Percentiles rank a stretch among this genome's conserved stretches.
Evolutionary conservation across 1,139 yeast species (phyloP).

Genomic region (Yamadazyma triangularis): DNA sequence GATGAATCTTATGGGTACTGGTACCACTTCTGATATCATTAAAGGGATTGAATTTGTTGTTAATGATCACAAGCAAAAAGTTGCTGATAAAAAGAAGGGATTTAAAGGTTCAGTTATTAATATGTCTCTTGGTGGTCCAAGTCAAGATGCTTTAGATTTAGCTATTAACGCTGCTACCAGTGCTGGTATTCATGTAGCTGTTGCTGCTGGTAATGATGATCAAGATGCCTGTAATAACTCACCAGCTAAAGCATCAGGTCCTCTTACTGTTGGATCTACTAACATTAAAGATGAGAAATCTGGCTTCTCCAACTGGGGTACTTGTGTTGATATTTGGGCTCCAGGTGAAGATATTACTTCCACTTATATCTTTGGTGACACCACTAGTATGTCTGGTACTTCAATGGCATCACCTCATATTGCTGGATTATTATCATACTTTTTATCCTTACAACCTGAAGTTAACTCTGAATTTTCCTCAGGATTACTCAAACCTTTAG

Average conservation of each 20-base stretch:
- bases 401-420: conserved; percentile 99
- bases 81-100: conserved; percentile 53
- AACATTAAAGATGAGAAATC: conserved; percentile 74
- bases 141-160: conserved; percentile 66
- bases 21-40: conserved; percentile 75
- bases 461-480: conserved; percentile 68
- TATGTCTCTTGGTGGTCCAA: conserved; percentile 89
- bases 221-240: conserved; percentile 82
- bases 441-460: conserved; percentile 86
- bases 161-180: conserved; percentile 82
- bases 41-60: conserved; percentile 81
- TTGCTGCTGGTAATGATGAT: conserved; percentile 86
- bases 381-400: conserved; percentile 93
- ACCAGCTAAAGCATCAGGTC: conserved; percentile 74
- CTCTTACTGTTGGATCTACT: conserved; percentile 81
- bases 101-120: conserved; percentile 85
- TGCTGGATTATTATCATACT: conserved; percentile 86
- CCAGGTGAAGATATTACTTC: conserved; percentile 81
- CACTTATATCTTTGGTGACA: conserved; percentile 83
- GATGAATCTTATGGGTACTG: conserved; percentile 71
- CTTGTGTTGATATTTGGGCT: conserved; percentile 81
- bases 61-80: conserved; percentile 55
- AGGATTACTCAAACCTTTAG: conserved; percentile 71
- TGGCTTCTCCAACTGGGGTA: conserved; percentile 77
- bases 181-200: conserved; percentile 80